A percentile compares a stretch with the other conserved stretches of the same genome.
phyloP scores from a whole-genome alignment of 306 rosid genomes.

The Dalbergia oliveri region DNA sequence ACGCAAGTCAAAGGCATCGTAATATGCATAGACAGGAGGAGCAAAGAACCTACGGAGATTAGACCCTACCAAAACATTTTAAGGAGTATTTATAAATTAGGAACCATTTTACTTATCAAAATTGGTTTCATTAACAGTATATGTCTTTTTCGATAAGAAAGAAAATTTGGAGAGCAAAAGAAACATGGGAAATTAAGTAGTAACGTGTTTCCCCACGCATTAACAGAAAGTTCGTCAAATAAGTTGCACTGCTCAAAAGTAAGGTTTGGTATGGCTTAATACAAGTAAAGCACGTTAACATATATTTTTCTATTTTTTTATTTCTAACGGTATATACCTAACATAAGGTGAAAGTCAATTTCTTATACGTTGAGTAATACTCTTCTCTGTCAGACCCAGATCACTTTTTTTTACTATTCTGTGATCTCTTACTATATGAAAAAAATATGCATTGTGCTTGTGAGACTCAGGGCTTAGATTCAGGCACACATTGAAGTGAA shows the following conservation, averaged over 20 bases:
- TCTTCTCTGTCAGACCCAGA: not conserved
- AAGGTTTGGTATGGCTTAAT: conserved; percentile 30
- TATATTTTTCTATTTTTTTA: not conserved
- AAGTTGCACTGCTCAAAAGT: conserved; percentile 10
- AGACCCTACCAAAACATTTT: conserved; percentile 20
- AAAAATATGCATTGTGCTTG: not conserved
- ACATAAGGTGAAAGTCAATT: conserved; percentile 15
- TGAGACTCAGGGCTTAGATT: too few species aligned
- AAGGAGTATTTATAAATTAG: not conserved
- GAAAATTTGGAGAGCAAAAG: conserved; percentile 25
- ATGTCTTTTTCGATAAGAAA: conserved; percentile 33
- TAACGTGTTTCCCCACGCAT: conserved; percentile 35
- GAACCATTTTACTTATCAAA: conserved; percentile 47
- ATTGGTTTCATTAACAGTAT: conserved; percentile 48
- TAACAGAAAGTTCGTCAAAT: conserved; percentile 11
- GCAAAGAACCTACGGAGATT: not conserved
- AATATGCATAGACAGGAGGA: conserved; percentile 27
- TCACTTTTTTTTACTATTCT: not conserved
- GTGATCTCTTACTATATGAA: not conserved
- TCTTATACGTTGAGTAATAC: not conserved
- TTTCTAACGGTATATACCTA: conserved; percentile 38
- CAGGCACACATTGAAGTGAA: not conserved
- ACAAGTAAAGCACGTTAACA: not conserved
- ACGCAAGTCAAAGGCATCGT: conserved; percentile 35
- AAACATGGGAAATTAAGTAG: conserved; percentile 14